Conservation (phyloP, 352 stramenopile species). For the Phytophthora parvispora region DNA sequence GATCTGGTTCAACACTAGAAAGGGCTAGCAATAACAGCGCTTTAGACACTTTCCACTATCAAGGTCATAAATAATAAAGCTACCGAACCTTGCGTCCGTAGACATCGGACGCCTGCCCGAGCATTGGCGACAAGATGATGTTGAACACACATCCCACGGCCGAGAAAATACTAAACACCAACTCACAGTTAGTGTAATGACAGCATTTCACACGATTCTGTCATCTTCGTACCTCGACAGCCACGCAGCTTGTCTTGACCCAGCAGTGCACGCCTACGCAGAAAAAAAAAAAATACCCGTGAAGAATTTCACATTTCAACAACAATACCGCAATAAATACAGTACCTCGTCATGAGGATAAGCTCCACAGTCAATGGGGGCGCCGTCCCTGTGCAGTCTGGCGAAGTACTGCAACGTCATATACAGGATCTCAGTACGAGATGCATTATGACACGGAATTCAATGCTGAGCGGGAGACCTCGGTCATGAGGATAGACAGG, state of each 20-base stretch:
- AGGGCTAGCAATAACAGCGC: constrained; percentile 44
- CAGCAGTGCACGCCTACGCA: constrained; percentile 60
- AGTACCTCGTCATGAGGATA: constrained; percentile 48
- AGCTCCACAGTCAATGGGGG: constrained; percentile 65
- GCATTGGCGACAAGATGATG: constrained; percentile 71
- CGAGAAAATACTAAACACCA: constrained; percentile 57
- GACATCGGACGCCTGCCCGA: constrained; percentile 73
- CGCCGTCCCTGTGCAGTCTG: constrained; percentile 51
- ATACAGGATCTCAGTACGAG: neutral
- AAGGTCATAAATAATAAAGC: neutral
- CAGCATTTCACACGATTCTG: no score
- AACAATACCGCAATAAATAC: neutral
- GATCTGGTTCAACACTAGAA: constrained; percentile 72
- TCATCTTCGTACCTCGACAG: constrained; percentile 64
- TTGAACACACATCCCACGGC: constrained; percentile 61
- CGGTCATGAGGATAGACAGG: constrained; percentile 72
- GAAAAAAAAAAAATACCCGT: neutral
- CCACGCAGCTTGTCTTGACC: constrained; percentile 73
- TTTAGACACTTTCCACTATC: neutral
- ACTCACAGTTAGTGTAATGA: no score
- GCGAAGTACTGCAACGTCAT: constrained; percentile 76
- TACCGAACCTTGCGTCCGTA: constrained; percentile 74
- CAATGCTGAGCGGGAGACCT: constrained; percentile 37
- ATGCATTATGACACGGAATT: neutral
- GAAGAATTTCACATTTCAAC: neutral